Evolutionary conservation across 1,139 yeast species (phyloP), one percentile per base, ranked within the genome.

Genomic region (Scheffersomyces segobiensis): DNA sequence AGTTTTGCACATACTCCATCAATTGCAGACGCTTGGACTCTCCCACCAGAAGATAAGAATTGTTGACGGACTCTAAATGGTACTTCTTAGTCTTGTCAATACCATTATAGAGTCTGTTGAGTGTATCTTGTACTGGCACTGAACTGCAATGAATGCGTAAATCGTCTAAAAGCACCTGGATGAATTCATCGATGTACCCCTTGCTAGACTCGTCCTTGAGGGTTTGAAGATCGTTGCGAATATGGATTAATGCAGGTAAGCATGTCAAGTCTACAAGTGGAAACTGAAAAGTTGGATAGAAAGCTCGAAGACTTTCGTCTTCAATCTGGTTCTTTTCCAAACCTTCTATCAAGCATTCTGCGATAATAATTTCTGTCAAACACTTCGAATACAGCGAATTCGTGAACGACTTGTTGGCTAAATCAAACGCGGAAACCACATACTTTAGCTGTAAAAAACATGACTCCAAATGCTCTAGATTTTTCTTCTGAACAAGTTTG

Each of bases 131-230:
- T 1, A 67, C 66, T 1, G 87, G 76, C 0, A 86, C 81, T 5
- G 78, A 74, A 50, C 81, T 80, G 65, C 85, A 84, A 67, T 89
- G 91, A 1, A 64, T 57, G 56, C 87, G 80, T 56, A 93, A 73
- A 70, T 93, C 97, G 1, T 78, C 77, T 18, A 89, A 63, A 53
- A 93, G 74, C 26, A 81, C 66, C 22, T 83, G 82, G 14, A 83
- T 78, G 65, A 93, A 87, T 53, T 82, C 76, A 46, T 81, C 76
- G 5, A 88, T 84, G 63, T 86, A 89, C 7, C 87, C 85, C 55
- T 82, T 84, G n/a, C 96, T 93, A 54, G 93, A 88, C 75, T 79
- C 67, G 78, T 77, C 66, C 57, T 79, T 80, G 53, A 91, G 74
- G 24, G 76, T 78, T n/a, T 82, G 69, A 68, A 68, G 85, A 69